phyloP scores from a whole-genome alignment of 768 basidiomycete species.

The Termitomyces titanicus region DNA sequence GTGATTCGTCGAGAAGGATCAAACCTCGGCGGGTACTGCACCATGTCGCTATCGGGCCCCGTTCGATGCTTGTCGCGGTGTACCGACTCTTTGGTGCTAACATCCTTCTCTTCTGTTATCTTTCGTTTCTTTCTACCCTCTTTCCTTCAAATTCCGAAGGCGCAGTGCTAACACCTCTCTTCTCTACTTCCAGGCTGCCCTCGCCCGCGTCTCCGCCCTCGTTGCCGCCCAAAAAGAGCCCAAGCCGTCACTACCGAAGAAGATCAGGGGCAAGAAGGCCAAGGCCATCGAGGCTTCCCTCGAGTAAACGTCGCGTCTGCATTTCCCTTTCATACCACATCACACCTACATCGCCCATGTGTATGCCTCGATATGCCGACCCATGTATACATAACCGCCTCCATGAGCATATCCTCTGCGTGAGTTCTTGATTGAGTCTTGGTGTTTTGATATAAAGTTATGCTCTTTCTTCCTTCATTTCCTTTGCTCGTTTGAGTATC shows the following conservation, averaged over 20 bases:
- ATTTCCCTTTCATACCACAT: conserved; percentile 13
- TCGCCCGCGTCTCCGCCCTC: conserved; percentile 76
- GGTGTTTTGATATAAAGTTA: not conserved
- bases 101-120: conserved; percentile 29
- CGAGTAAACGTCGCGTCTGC: conserved; percentile 11
- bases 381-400: conserved; percentile 20
- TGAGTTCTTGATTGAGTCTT: conserved; percentile 1
- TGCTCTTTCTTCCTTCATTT: conserved; percentile 5
- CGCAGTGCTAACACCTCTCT: conserved; percentile 25
- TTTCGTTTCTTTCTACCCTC: conserved; percentile 15
- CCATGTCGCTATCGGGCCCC: conserved; percentile 80
- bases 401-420: conserved; percentile 6
- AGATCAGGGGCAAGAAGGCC: conserved; percentile 69
- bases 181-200: conserved; percentile 47
- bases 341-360: conserved; percentile 9
- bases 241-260: conserved; percentile 64
- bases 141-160: not conserved
- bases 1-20: conserved; percentile 49
- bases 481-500: conserved; percentile 5
- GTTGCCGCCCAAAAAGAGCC: conserved; percentile 67
- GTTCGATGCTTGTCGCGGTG: conserved; percentile 56
- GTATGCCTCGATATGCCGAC: conserved; percentile 18
- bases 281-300: conserved; percentile 19
- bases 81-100: conserved; percentile 74
- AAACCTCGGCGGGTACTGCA: conserved; percentile 53